phyloP scores from a whole-genome alignment of 345 rosid species.

The Hevea brasiliensis region DNA sequence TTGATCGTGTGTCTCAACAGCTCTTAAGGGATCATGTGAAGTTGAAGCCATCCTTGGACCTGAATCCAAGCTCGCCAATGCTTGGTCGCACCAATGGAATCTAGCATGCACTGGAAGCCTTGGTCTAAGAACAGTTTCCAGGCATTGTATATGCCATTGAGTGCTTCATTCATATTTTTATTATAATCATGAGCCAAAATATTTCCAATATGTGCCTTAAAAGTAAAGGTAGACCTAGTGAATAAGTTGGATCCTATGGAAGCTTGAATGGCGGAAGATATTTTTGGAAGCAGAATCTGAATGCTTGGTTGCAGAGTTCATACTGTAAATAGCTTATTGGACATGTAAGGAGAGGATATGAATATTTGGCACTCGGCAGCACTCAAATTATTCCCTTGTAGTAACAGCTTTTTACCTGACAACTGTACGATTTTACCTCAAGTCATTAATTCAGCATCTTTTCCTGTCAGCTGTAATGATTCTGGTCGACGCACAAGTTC shows the following conservation, averaged over 20 bases:
- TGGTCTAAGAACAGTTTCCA: constrained; percentile 7
- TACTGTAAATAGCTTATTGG: not conserved
- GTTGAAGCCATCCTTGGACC: constrained; percentile 50
- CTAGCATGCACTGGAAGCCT: constrained; percentile 12
- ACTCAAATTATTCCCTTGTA: not conserved
- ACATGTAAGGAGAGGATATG: not conserved
- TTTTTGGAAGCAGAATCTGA: not conserved
- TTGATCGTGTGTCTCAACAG: constrained; percentile 68
- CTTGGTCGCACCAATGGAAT: constrained; percentile 42
- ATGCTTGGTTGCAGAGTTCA: not conserved
- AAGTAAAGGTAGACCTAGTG: not conserved
- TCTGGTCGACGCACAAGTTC: not conserved
- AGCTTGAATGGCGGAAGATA: constrained; percentile 4
- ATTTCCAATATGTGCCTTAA: not conserved
- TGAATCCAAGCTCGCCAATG: constrained; percentile 45
- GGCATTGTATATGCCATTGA: constrained; percentile 11
- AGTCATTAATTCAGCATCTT: not conserved
- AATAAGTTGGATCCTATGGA: constrained; percentile 1
- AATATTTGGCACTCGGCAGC: not conserved
- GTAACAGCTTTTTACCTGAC: not conserved
- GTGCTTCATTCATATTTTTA: not conserved
- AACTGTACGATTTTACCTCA: not conserved
- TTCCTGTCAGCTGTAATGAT: not conserved
- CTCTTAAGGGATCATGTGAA: constrained; percentile 58
- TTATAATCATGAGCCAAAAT: too few relatives aligned